Conservation (phyloP, 2,329 filamentous ascomycete genomes). For the Aspergillus sp. region DNA sequence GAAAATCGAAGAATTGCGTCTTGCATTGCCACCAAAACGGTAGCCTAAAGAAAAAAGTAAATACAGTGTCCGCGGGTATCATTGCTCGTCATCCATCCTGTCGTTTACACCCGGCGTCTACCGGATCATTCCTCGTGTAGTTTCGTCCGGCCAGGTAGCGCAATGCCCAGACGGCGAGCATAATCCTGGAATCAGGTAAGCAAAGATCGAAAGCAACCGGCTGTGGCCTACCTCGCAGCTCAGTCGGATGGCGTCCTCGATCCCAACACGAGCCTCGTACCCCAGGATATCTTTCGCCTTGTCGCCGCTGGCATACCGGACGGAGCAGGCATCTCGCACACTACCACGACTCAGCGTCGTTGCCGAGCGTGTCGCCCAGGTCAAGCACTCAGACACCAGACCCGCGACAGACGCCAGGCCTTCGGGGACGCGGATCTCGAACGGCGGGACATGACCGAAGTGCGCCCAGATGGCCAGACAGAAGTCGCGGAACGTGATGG, state of each 20-base stretch:
- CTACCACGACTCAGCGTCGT: slow-evolving; percentile 44
- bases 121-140: slow-evolving; percentile 1
- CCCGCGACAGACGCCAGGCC: slow-evolving; percentile 41
- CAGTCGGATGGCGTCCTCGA: slow-evolving; percentile 43
- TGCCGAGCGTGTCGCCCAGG: slow-evolving; percentile 38
- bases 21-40: too few relatives aligned
- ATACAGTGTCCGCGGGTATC: neutral
- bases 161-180: slow-evolving; percentile 20
- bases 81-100: slow-evolving; percentile 4
- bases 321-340: slow-evolving; percentile 45
- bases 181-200: slow-evolving; percentile 19
- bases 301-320: slow-evolving; percentile 44
- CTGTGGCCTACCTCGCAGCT: slow-evolving; percentile 37
- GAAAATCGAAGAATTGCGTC: too few relatives aligned
- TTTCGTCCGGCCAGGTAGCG: slow-evolving; percentile 8
- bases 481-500: slow-evolving; percentile 36
- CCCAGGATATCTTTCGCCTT: slow-evolving; percentile 46
- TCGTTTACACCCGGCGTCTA: neutral
- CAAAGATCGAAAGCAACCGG: neutral
- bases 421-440: slow-evolving; percentile 41
- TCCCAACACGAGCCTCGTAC: slow-evolving; percentile 42
- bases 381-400: slow-evolving; percentile 37
- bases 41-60: too few relatives aligned
- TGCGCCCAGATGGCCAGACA: slow-evolving; percentile 36
- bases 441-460: slow-evolving; percentile 43